A percentile compares a stretch with the other conserved stretches of the same genome.
Conservation (phyloP, 1,284 basidiomycete species). For the Apiotrichum brassicae region DNA sequence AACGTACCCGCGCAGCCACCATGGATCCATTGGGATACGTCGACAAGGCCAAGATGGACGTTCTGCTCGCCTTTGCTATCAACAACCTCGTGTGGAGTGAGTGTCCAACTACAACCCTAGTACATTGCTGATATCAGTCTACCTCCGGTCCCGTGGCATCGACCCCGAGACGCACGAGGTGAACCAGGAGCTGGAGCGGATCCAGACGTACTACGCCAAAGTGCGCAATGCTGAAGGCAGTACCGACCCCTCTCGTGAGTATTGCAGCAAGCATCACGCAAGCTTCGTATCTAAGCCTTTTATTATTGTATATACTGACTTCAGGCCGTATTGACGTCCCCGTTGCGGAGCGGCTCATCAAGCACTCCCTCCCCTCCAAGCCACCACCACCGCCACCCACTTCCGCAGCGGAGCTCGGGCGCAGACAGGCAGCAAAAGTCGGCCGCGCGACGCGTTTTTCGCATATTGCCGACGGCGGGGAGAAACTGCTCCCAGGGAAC, state of each 20-base stretch:
- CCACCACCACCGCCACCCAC: constrained; percentile 8
- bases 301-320: too few species aligned
- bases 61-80: constrained; percentile 35
- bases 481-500: constrained; percentile 17
- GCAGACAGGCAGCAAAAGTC: constrained; percentile 14
- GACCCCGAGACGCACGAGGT: constrained; percentile 42
- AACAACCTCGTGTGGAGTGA: constrained; percentile 44
- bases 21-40: constrained; percentile 8
- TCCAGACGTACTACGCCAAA: constrained; percentile 41
- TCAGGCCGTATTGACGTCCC: constrained; percentile 25
- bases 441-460: constrained; percentile 21
- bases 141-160: constrained; percentile 39
- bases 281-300: too few species aligned
- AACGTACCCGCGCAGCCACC: constrained; percentile 4
- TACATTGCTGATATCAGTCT: constrained; percentile 26
- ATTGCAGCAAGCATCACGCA: not conserved
- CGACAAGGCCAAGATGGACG: constrained; percentile 39
- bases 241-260: constrained; percentile 26
- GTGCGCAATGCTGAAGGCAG: constrained; percentile 29
- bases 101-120: constrained; percentile 5
- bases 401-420: constrained; percentile 15
- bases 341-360: constrained; percentile 38
- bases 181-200: constrained; percentile 33
- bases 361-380: constrained; percentile 22
- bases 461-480: constrained; percentile 21